These are phyloP conservation scores for Aspergillus ellipticus DNA, from an alignment of 495 filamentous ascomycete species.

Conservation along the genomic window DNA sequence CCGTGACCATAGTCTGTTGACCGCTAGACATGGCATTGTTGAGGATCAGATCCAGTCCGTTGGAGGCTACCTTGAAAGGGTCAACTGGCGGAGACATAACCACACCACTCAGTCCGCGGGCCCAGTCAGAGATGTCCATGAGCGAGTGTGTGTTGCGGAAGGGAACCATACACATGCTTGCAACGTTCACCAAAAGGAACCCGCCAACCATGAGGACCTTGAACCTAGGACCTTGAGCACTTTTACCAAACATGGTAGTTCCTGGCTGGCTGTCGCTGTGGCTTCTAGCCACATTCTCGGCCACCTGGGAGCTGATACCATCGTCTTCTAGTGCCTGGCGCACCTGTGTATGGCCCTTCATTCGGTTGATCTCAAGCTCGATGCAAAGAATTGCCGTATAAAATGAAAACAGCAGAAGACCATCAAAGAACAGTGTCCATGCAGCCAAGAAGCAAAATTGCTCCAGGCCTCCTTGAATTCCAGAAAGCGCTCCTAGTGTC, in stretches of 20 bases:
- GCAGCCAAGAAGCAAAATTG: conserved; percentile 18
- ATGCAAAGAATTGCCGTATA: conserved; percentile 16
- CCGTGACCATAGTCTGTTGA: not conserved
- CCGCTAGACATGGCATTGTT: not conserved
- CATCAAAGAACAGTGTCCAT: conserved; percentile 17
- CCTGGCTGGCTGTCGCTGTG: not conserved
- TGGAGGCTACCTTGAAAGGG: conserved; percentile 1
- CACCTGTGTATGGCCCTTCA: conserved; percentile 5
- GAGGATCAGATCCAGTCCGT: conserved; percentile 3
- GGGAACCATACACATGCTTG: conserved; percentile 10
- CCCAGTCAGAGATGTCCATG: not conserved
- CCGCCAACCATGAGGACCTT: conserved; percentile 17
- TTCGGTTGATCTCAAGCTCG: conserved; percentile 13
- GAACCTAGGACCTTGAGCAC: conserved; percentile 9
- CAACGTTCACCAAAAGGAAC: conserved; percentile 13
- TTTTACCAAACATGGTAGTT: conserved; percentile 11
- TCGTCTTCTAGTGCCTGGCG: conserved; percentile 15
- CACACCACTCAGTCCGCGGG: not conserved
- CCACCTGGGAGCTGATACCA: conserved; percentile 7
- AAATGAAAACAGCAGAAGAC: conserved; percentile 13
- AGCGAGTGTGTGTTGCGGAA: conserved; percentile 1
- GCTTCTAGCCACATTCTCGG: not conserved
- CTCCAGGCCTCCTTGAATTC: conserved; percentile 13
- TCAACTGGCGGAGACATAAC: not conserved
- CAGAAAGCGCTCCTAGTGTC: conserved; percentile 7